Evolutionary conservation across 2,329 filamentous ascomycete species (phyloP).

Genomic region (Colletotrichum sp.): DNA sequence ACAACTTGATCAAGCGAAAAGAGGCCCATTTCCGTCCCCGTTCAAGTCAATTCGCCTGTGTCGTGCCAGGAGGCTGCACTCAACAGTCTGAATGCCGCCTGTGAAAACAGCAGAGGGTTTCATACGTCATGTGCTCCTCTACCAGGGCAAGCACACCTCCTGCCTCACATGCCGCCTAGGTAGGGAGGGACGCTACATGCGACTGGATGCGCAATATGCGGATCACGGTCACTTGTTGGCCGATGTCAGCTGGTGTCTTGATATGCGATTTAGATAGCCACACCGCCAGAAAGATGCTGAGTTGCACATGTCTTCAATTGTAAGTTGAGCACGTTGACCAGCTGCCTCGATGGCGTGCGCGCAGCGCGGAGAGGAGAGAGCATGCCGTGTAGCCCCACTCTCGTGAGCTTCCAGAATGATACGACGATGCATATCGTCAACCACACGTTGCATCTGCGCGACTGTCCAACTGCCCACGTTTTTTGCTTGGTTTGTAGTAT

Average conservation of each 20-base stretch:
- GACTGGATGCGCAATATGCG: not conserved
- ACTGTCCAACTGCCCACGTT: not conserved
- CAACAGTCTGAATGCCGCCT: not conserved
- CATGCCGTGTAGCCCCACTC: not conserved
- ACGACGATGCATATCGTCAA: not conserved
- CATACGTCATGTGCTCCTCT: not conserved
- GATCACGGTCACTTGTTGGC: not conserved
- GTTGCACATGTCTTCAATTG: not conserved
- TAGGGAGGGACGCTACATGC: not conserved
- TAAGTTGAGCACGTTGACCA: not conserved
- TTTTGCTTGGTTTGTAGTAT: not conserved
- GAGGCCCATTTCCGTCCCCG: not conserved
- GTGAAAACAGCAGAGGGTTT: not conserved
- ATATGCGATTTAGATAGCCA: not conserved
- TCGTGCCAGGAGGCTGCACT: not conserved
- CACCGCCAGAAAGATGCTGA: not conserved
- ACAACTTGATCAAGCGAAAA: not conserved
- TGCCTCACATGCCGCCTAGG: not conserved
- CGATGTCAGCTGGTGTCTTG: not conserved
- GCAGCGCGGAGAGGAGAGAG: not conserved
- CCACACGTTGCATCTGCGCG: constrained; percentile 6
- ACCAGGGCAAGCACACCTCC: not conserved
- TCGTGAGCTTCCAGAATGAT: not conserved
- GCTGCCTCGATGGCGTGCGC: not conserved
- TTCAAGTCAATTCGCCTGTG: not conserved